phyloP scores from a whole-genome alignment of 1,284 basidiomycete genomes.

The Malassezia furfur region DNA sequence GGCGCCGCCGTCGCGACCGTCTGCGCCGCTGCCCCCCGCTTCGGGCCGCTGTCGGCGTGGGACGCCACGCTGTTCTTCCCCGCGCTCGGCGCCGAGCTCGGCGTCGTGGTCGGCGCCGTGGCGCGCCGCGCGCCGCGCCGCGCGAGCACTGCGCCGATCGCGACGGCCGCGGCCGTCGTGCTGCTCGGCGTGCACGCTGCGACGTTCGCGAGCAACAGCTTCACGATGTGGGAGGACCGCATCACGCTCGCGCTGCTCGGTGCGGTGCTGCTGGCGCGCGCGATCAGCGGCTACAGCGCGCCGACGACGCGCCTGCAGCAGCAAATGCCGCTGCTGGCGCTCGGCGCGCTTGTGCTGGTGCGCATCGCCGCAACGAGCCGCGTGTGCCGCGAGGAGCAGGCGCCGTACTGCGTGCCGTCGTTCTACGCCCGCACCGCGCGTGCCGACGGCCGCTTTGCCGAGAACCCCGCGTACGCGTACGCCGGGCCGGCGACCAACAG shows the following conservation, averaged over 20 bases:
- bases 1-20: not conserved
- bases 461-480: conserved; percentile 18
- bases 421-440: conserved; percentile 49
- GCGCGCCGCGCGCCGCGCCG: not conserved
- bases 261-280: conserved; percentile 17
- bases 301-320: conserved; percentile 57
- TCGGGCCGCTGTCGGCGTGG: not conserved
- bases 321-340: conserved; percentile 64
- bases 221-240: conserved; percentile 89
- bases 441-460: conserved; percentile 14
- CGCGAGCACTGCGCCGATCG: not conserved
- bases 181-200: conserved; percentile 21
- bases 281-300: conserved; percentile 15
- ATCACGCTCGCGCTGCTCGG: conserved; percentile 55
- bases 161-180: not conserved
- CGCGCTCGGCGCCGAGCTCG: not conserved
- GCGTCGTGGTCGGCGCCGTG: not conserved
- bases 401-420: conserved; percentile 65
- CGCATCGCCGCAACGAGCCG: conserved; percentile 67
- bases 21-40: not conserved
- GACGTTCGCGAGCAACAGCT: conserved; percentile 61
- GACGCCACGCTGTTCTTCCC: not conserved
- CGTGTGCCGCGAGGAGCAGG: conserved; percentile 89
- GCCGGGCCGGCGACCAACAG: conserved; percentile 24
- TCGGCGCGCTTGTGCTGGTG: conserved; percentile 61